A percentile compares a stretch with the other conserved stretches of the same genome.
phyloP scores from a whole-genome alignment of 768 basidiomycete species.

The Kwoniella heveanensis region DNA sequence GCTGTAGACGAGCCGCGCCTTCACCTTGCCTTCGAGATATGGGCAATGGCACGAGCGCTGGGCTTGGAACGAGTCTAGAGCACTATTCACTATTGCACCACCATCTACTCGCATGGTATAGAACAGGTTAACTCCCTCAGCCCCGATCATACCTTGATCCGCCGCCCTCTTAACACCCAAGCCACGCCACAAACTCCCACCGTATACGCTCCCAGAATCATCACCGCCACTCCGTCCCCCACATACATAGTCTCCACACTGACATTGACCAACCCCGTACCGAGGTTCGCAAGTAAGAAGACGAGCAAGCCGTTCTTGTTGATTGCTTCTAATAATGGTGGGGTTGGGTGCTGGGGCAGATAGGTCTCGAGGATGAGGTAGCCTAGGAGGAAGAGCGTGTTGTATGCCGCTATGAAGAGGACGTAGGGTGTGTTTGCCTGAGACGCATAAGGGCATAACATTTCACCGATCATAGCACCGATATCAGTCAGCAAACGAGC shows the following conservation, averaged over 20 bases:
- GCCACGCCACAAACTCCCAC: constrained; percentile 65
- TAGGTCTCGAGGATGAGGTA: constrained; percentile 76
- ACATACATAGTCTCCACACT: constrained; percentile 79
- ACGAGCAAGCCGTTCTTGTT: constrained; percentile 77
- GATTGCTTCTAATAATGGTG: constrained; percentile 70
- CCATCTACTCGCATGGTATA: no score
- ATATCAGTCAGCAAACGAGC: not conserved
- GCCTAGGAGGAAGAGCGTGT: constrained; percentile 76
- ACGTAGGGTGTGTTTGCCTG: constrained; percentile 89
- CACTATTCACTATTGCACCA: no score
- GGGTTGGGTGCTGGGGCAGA: constrained; percentile 57
- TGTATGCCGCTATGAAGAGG: constrained; percentile 85
- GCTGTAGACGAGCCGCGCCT: no score
- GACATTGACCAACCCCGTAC: constrained; percentile 82
- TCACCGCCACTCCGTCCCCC: constrained; percentile 63
- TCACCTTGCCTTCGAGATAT: no score
- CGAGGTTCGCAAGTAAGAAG: constrained; percentile 83
- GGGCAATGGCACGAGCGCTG: no score
- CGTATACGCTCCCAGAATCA: constrained; percentile 67
- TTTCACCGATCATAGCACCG: no score
- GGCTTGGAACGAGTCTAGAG: no score
- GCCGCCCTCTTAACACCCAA: constrained; percentile 60
- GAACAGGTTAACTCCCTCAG: no score
- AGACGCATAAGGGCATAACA: not conserved
- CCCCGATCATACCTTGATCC: constrained; percentile 41